phyloP scores from a whole-genome alignment of 495 filamentous ascomycete genomes.

The Aspergillus egyptiacus region DNA sequence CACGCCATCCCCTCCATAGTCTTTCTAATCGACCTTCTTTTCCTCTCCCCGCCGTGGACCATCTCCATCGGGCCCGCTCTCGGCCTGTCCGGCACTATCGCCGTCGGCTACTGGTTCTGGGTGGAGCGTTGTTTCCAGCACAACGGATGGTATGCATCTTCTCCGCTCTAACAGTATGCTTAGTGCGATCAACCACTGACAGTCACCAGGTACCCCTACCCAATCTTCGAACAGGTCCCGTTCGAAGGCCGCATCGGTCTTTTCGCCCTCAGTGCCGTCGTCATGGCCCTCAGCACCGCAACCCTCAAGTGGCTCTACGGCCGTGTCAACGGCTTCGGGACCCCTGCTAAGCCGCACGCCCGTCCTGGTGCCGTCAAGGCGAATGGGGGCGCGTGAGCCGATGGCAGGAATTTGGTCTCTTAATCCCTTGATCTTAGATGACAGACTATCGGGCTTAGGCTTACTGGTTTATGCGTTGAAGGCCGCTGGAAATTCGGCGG shows the following conservation, averaged over 20 bases:
- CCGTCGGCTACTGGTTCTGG: conserved; percentile 82
- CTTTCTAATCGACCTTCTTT: conserved; percentile 63
- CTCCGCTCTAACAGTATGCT: neutral
- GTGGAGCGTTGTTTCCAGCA: conserved; percentile 68
- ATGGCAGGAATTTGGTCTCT: too few relatives aligned
- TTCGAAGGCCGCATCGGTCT: conserved; percentile 58
- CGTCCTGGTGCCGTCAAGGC: conserved; percentile 29
- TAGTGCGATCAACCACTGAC: neutral
- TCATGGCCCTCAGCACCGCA: conserved; percentile 66
- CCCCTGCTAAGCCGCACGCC: conserved; percentile 18
- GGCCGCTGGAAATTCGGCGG: too few relatives aligned
- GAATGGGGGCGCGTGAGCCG: too few relatives aligned
- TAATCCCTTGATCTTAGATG: conserved; percentile 1
- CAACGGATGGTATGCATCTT: conserved; percentile 61
- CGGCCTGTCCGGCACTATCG: conserved; percentile 55
- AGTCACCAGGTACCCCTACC: conserved; percentile 73
- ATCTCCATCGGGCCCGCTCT: conserved; percentile 56
- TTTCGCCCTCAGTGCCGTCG: conserved; percentile 60
- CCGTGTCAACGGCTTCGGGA: conserved; percentile 58
- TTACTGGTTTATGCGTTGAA: too few relatives aligned
- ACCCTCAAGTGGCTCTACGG: conserved; percentile 62
- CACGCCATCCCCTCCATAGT: conserved; percentile 72
- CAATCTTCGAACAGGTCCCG: conserved; percentile 62
- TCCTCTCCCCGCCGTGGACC: conserved; percentile 79
- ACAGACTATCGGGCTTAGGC: too few relatives aligned